Base-by-base conservation (phyloP, 306 rosid genomes). In the Prosopis cineraria region DNA sequence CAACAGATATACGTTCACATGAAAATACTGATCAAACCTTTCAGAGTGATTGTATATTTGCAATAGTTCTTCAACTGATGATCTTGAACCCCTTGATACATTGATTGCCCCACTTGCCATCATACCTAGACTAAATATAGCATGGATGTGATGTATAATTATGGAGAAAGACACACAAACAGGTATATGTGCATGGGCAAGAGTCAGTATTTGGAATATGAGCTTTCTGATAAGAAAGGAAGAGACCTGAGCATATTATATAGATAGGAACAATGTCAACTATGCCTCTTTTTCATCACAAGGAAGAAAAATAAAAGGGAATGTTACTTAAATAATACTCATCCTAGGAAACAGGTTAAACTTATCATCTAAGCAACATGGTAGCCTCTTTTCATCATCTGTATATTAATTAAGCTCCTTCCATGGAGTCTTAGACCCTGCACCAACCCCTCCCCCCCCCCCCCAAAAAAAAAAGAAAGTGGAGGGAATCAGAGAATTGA, bases 21-120 rank as follows among this genome's bases (percentile, higher is more conserved):
- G 59, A 52, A 52, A 52, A 20, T 20, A 19, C 25, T 20, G 7
- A 52, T 33, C 72, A 73, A 70, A 94, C 98, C 98, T 95, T 78
- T 95, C 97, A 64, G 98, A 92, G 85, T 92, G 98, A 80, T 73
- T 78, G 78, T 92, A 95, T 86, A 95, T 92, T 76, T 88, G 92
- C 82, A 88, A 76, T 45, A 95, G 82, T 82, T 95, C 98, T 75
- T 92, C 97, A 22, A 30, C 81, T 3, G 98, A 89, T 56, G 98
- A 95, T 83, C 98, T 90, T 73, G 98, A 92, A 78, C 98, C 98
- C 83, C 98, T 88, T 64, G 91, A 98, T 50, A 92, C 98, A 78
- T 95, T 89, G 84, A 95, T 85, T 85, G 93, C 97, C 69, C 98
- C 98, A 58, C 89, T 80, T 47, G 98, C 96, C 98, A 95, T 91